Percentiles rank a stretch among this genome's conserved stretches.
Conservation (phyloP, 139 green algal genomes). For the Chlorella sp. region DNA sequence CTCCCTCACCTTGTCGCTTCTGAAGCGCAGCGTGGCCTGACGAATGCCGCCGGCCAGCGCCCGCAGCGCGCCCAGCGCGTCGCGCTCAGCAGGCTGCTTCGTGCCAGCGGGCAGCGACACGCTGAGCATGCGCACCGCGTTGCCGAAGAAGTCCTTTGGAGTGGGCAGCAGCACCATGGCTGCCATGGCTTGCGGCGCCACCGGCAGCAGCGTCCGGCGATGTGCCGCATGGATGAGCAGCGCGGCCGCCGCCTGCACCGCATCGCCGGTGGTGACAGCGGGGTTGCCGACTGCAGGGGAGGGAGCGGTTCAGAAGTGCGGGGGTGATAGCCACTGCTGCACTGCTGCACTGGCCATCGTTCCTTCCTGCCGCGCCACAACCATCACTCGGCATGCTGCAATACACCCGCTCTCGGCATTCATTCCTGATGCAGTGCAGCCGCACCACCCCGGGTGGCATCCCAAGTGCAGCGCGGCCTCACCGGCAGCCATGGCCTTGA, state of each 20-base stretch:
- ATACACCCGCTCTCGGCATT: too few relatives aligned
- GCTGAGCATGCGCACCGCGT: slow-evolving; percentile 11
- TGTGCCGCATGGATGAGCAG: not conserved
- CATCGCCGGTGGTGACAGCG: not conserved
- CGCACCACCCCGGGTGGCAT: too few relatives aligned
- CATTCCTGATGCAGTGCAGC: too few relatives aligned
- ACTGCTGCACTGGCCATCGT: too few relatives aligned
- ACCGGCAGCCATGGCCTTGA: slow-evolving; percentile 12
- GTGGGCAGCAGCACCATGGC: not conserved
- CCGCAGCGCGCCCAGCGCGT: not conserved
- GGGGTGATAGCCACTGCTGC: too few relatives aligned
- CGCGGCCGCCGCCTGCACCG: slow-evolving; percentile 7
- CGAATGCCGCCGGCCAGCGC: not conserved
- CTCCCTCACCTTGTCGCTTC: not conserved
- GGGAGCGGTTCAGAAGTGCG: too few relatives aligned
- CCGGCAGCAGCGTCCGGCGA: not conserved
- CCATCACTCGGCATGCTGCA: too few relatives aligned
- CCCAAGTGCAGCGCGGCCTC: too few relatives aligned
- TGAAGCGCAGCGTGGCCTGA: not conserved
- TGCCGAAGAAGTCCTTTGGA: not conserved
- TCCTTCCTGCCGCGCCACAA: too few relatives aligned
- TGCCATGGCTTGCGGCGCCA: not conserved
- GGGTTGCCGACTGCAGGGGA: not conserved
- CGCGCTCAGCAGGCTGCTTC: not conserved
- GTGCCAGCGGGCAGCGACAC: not conserved